These are phyloP conservation scores for Casaregolazyma suthepensis DNA, from an alignment of 1,139 yeast genomes.

Conservation along the genomic window DNA sequence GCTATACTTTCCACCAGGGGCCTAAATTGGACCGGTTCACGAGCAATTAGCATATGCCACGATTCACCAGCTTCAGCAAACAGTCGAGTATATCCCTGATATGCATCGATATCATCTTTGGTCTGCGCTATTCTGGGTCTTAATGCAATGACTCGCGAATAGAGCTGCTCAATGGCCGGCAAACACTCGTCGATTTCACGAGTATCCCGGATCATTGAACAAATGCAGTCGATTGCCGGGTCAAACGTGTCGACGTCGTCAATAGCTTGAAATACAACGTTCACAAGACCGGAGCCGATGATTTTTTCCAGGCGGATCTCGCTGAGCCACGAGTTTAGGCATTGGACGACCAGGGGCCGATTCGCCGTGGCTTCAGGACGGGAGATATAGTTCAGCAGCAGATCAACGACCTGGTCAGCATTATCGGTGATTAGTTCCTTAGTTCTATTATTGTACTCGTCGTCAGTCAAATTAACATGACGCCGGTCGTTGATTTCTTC, in stretches of 20 bases:
- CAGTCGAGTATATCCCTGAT: constrained; percentile 67
- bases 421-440: constrained; percentile 57
- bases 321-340: constrained; percentile 83
- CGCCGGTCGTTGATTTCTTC: constrained; percentile 82
- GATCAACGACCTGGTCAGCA: constrained; percentile 59
- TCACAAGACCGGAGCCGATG: constrained; percentile 56
- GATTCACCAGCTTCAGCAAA: constrained; percentile 93
- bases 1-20: constrained; percentile 72
- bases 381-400: constrained; percentile 40
- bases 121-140: constrained; percentile 44
- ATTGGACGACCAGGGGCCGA: constrained; percentile 51
- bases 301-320: constrained; percentile 73
- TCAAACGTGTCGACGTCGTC: constrained; percentile 66
- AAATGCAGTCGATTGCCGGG: constrained; percentile 79
- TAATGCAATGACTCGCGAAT: constrained; percentile 58
- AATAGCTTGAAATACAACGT: constrained; percentile 64
- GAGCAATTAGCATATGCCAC: constrained; percentile 86
- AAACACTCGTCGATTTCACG: constrained; percentile 51
- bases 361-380: constrained; percentile 34
- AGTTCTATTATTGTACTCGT: constrained; percentile 64
- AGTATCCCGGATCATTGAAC: constrained; percentile 74
- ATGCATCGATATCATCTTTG: constrained; percentile 61
- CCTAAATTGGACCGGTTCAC: constrained; percentile 61
- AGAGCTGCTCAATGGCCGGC: constrained; percentile 60
- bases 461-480: constrained; percentile 73